A percentile compares a stretch with the other conserved stretches of the same genome.
phyloP scores from a whole-genome alignment of 164 flowering plant genomes.

The Hamamelis virginiana region DNA sequence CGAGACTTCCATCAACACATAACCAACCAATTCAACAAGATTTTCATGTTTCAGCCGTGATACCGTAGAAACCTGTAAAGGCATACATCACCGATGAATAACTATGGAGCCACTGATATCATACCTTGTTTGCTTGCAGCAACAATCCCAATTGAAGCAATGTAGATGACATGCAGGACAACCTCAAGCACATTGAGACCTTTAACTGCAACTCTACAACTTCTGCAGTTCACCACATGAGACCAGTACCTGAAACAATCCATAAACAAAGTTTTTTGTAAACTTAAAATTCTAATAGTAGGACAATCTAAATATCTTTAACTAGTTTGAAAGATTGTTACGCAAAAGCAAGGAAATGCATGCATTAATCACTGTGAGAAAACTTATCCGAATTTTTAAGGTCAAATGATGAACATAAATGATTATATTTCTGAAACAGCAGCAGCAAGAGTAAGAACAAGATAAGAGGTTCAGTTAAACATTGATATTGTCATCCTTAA shows the following conservation, averaged over 20 bases:
- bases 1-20: conserved; percentile 78
- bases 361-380: background rate
- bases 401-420: too few species aligned
- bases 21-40: conserved; percentile 72
- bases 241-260: conserved; percentile 66
- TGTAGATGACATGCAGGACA: conserved; percentile 52
- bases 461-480: too few species aligned
- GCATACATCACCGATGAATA: conserved; percentile 1
- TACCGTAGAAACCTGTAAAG: conserved; percentile 77
- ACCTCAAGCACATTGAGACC: conserved; percentile 58
- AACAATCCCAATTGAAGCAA: conserved; percentile 55
- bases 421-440: background rate
- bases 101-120: conserved; percentile 28
- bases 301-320: too few species aligned
- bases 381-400: too few species aligned
- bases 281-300: background rate
- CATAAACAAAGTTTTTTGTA: background rate
- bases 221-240: conserved; percentile 81
- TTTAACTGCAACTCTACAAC: conserved; percentile 66
- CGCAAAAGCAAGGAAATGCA: too few species aligned
- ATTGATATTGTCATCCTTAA: too few species aligned
- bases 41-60: conserved; percentile 84
- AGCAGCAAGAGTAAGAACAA: too few species aligned
- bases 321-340: too few species aligned
- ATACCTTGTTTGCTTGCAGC: conserved; percentile 49